Base-by-base conservation (phyloP, 129 eudicot species). In the Mikania micrantha region DNA sequence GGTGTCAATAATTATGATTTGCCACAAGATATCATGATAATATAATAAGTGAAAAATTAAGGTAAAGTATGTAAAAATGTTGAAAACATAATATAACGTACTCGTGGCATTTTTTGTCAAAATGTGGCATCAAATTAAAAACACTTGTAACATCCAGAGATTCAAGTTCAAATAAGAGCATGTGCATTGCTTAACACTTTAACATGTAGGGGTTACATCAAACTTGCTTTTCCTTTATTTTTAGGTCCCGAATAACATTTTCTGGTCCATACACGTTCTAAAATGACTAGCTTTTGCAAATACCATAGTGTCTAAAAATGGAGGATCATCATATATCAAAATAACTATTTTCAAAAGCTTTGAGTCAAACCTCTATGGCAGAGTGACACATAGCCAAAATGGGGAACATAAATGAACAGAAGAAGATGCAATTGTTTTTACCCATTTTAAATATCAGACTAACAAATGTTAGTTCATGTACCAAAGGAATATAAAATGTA, bases 131-230 rank as follows among this genome's bases (percentile, higher is more conserved):
- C 64, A 36, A 32, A 29, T 29, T 29, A 47, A 69, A 69, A 13
- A 6, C 64, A 56, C 32, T 24, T 27, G 17, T 54, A 27, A 36
- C 20, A 54, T 9, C 15, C 21, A 29, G 27, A 65, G 40, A 44
- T 65, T 25, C 54, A 64, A 64, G 11, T 47, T 57, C 65, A 38
- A 54, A 41, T 22, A 57, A 59, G 66, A 70, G 20, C 74, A 57
- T 40, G 74, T 56, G 57, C 66, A 70, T 9, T 12, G 13, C 19
- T 57, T 11, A 34, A n/a, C 4, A 32, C 48, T 47, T 71, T 71
- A 32, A 54, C 40, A 69, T 69, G 66, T 38, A 36, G 5, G 39
- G 9, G 36, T 47, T 44, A 45, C 76, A 60, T 71, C 49, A 21
- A 60, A 42, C n/a, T 44, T 60, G 31, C 38, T 31, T 60, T 60